Evolutionary conservation across 2,329 filamentous ascomycete species (phyloP).

Genomic region (Colletotrichum sp.): DNA sequence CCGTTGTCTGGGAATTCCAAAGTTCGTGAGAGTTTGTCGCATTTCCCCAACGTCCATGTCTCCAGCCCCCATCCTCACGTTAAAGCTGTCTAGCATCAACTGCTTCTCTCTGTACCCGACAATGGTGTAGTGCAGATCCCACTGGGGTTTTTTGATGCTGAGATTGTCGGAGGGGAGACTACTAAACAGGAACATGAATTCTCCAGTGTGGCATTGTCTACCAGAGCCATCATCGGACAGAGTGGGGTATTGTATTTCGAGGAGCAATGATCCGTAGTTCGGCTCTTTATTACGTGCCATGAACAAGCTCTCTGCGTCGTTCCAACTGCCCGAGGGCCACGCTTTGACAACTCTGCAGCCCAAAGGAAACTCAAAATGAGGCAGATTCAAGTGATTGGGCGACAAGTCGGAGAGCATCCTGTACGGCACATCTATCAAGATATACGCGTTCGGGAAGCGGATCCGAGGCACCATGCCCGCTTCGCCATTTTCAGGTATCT

Average conservation of each 20-base stretch:
- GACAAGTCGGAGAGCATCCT: too few relatives aligned
- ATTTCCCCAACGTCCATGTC: accelerated
- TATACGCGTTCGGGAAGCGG: not conserved
- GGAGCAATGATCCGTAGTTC: not conserved
- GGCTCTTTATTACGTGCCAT: too few relatives aligned
- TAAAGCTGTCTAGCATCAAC: accelerated
- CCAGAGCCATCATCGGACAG: too few relatives aligned
- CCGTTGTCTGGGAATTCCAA: accelerated
- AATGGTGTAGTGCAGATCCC: not conserved
- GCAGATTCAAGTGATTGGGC: too few relatives aligned
- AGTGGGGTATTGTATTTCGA: not conserved
- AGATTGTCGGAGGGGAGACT: too few relatives aligned
- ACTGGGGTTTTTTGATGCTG: too few relatives aligned
- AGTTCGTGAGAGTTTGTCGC: not conserved
- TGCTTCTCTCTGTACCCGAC: not conserved
- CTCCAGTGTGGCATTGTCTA: too few relatives aligned
- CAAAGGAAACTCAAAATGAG: too few relatives aligned
- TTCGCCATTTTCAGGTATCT: not conserved
- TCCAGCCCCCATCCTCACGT: accelerated
- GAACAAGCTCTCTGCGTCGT: accelerated
- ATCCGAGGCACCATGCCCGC: accelerated
- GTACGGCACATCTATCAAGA: too few relatives aligned
- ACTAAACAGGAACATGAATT: not conserved
- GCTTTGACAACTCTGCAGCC: not conserved
- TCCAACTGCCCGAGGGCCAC: not conserved